phyloP scores from a whole-genome alignment of 805 yeast species.

The Clavispora carvajalis region DNA sequence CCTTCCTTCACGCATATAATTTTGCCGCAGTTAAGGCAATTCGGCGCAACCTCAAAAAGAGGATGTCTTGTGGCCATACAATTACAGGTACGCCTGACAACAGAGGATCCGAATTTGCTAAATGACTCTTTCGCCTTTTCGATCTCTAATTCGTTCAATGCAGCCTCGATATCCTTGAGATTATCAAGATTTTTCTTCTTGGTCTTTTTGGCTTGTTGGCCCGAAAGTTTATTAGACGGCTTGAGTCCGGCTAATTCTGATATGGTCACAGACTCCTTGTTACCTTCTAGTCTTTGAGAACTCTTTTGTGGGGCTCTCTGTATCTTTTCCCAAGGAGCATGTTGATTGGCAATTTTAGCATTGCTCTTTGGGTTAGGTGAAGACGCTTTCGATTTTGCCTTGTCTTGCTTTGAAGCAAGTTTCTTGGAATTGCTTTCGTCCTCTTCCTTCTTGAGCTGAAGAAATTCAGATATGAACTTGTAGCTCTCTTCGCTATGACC shows the following conservation, averaged over 20 bases:
- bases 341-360: conserved; percentile 7
- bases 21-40: conserved; percentile 91
- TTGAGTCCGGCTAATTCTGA: conserved; percentile 43
- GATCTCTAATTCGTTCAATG: conserved; percentile 49
- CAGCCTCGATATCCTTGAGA: conserved; percentile 61
- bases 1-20: conserved; percentile 90
- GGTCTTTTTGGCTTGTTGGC: conserved; percentile 24
- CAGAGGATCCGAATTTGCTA: conserved; percentile 2
- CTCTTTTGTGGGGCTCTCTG: conserved; percentile 3
- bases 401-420: neutral
- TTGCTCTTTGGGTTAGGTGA: neutral
- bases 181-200: conserved; percentile 46
- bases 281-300: conserved; percentile 8
- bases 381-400: neutral
- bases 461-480: conserved; percentile 42
- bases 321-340: conserved; percentile 1
- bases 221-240: conserved; percentile 23
- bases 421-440: conserved; percentile 6
- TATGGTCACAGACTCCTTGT: conserved; percentile 32
- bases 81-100: conserved; percentile 45
- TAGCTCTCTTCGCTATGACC: conserved; percentile 55
- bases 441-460: conserved; percentile 33
- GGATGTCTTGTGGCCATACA: conserved; percentile 91
- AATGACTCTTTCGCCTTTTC: conserved; percentile 7
- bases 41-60: conserved; percentile 83